These are phyloP conservation scores for Hypoxylon sp. DNA, from an alignment of 2,329 filamentous ascomycete species.

Conservation along the genomic window DNA sequence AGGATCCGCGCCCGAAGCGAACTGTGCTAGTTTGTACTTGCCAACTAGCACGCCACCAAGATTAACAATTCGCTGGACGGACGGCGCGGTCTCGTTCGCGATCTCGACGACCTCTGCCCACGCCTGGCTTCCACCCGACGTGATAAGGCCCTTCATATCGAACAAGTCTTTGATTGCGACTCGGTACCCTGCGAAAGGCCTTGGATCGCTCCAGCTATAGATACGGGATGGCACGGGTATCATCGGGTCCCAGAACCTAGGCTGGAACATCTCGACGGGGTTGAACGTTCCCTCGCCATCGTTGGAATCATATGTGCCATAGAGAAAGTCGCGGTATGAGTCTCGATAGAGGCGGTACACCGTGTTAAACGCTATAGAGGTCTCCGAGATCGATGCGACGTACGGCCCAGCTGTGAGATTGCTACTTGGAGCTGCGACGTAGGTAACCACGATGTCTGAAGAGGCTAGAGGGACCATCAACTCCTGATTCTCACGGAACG, in stretches of 20 bases:
- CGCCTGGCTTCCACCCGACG: conserved; percentile 54
- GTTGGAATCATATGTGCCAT: conserved; percentile 47
- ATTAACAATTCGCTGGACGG: conserved; percentile 55
- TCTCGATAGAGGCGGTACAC: conserved; percentile 50
- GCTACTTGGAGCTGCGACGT: conserved; percentile 20
- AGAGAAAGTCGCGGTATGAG: conserved; percentile 46
- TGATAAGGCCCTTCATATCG: conserved; percentile 56
- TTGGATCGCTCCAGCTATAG: conserved; percentile 55
- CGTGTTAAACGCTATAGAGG: conserved; percentile 38
- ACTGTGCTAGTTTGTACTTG: conserved; percentile 56
- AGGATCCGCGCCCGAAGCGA: conserved; percentile 52
- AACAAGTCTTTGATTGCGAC: conserved; percentile 57
- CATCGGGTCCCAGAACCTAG: conserved; percentile 48
- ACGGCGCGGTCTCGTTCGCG: conserved; percentile 52
- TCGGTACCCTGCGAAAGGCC: conserved; percentile 55
- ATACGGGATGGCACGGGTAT: conserved; percentile 58
- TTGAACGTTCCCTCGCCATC: conserved; percentile 40
- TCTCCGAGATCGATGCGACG: conserved; percentile 39
- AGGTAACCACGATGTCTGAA: conserved; percentile 24
- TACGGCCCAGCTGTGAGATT: conserved; percentile 46
- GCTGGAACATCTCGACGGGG: conserved; percentile 40
- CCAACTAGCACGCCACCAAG: conserved; percentile 55
- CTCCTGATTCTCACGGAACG: not conserved
- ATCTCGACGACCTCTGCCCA: conserved; percentile 48
- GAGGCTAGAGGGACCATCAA: conserved; percentile 23